Conservation (phyloP, 805 yeast species). For the Pichia membranifaciens region DNA sequence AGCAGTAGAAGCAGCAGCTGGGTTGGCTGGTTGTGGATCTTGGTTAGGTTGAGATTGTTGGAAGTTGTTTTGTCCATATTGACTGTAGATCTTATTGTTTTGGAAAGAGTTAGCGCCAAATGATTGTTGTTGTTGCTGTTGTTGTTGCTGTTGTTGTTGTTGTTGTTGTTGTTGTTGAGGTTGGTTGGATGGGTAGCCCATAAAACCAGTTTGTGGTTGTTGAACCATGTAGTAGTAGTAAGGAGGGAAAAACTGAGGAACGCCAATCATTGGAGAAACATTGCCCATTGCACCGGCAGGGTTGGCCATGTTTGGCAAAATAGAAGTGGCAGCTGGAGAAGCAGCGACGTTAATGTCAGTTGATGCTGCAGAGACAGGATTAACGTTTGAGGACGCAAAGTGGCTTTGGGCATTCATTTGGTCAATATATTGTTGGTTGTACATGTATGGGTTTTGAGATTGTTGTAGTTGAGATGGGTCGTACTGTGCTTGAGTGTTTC, state of each 20-base stretch:
- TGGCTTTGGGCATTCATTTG: constrained; percentile 19
- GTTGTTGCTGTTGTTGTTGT: constrained; percentile 5
- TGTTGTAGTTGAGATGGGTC: constrained; percentile 25
- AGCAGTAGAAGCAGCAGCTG: constrained; percentile 12
- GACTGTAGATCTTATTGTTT: constrained; percentile 24
- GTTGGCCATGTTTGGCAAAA: constrained; percentile 18
- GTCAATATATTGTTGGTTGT: constrained; percentile 20
- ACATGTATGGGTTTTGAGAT: constrained; percentile 14
- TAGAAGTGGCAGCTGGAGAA: constrained; percentile 18
- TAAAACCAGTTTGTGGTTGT: constrained; percentile 11
- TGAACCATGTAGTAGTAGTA: constrained; percentile 25
- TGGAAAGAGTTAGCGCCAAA: constrained; percentile 22
- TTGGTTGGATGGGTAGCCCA: constrained; percentile 15
- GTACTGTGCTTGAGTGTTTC: constrained; percentile 20
- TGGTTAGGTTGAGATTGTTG: constrained; percentile 13
- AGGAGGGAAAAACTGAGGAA: constrained; percentile 28
- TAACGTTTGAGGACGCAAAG: constrained; percentile 7
- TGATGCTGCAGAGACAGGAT: constrained; percentile 3
- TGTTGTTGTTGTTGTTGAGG: constrained; percentile 20
- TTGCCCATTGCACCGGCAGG: constrained; percentile 14
- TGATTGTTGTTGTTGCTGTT: constrained; percentile 15
- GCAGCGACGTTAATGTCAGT: constrained; percentile 8
- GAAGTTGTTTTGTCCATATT: constrained; percentile 19
- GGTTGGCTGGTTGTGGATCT: constrained; percentile 9
- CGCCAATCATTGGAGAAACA: constrained; percentile 28